Conservation (phyloP, 768 basidiomycete genomes). For the Trametes villosa region DNA sequence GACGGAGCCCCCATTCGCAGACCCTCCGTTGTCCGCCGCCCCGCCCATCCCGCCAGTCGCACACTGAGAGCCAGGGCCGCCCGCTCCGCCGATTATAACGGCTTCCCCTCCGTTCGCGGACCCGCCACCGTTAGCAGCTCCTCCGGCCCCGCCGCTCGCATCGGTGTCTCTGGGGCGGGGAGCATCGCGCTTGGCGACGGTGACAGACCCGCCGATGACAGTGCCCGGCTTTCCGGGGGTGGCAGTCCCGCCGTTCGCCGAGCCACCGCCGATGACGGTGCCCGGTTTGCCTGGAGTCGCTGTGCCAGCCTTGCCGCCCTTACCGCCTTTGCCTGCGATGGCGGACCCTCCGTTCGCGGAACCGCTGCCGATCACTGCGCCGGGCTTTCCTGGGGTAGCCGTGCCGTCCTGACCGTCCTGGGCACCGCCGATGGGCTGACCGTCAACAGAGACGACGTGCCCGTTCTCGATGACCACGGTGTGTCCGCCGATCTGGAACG, state of each 20-base stretch:
- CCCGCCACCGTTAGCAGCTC: neutral
- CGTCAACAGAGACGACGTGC: slow-evolving; percentile 5
- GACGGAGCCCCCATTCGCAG: no score
- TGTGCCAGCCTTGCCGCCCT: neutral
- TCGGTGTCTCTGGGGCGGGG: neutral
- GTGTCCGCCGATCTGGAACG: slow-evolving; percentile 5
- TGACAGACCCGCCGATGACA: neutral
- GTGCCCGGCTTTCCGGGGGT: neutral
- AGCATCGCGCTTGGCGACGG: neutral
- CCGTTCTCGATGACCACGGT: slow-evolving; percentile 5
- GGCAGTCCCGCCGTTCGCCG: neutral
- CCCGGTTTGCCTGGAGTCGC: neutral
- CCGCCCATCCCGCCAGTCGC: no score
- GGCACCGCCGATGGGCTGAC: neutral
- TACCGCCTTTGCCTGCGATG: neutral
- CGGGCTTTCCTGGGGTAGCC: neutral
- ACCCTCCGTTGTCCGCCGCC: no score
- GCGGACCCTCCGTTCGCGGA: neutral
- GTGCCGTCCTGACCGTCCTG: neutral
- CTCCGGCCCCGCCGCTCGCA: neutral
- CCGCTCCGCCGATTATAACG: no score
- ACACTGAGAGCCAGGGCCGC: no score
- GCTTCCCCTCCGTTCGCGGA: neutral
- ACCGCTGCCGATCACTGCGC: neutral
- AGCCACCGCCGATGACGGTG: neutral